Evolutionary conservation across 805 yeast species (phyloP), one percentile per base, ranked within the genome.

Genomic region (Ogataea methylovora): DNA sequence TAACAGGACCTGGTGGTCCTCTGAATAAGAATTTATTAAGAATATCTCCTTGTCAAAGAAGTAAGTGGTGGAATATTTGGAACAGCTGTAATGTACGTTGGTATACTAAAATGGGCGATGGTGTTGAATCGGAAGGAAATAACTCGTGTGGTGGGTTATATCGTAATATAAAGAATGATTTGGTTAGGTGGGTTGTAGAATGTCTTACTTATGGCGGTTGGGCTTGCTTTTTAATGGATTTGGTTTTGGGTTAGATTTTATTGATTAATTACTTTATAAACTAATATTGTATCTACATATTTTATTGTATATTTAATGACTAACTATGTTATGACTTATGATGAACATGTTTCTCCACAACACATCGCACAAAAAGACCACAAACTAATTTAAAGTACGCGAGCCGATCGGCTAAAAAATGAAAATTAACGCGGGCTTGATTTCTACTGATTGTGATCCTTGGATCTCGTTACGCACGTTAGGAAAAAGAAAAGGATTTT

Each of bases 1-100:
- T 92, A 33, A 88, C 84, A 48, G 98, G 98, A 0, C 98, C 98
- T 2, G 63, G 72, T 1, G 98, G 98, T 0, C 98, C 98, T 1
- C 56, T 92, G 34, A 65, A 69, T 36, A 90, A 90, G 58, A 81
- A 86, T 49, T 63, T 92, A 35, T 56, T 68, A 32, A 67, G 98
- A 28, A 55, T 61, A 1, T 69, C 75, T 12, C 78, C 92, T 1
- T 90, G 98, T 53, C 94, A 87, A 52, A 61, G 88, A 24, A 67
- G 76, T 41, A 87, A 85, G 54, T 86, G 96, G 96, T 90, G 95
- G 92, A 88, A 90, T 51, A 68, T 85, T 45, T 72, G 85, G 76
- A 69, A 74, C 37, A 80, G 86, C 2, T 90, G 98, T 60, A 82
- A 82, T 9, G 76, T 88, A 6, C 65, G 95, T 37, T 67, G 73